Evolutionary conservation across 768 basidiomycete species (phyloP), one percentile per base, ranked within the genome.

Genomic region (Phylloporus scabripes): DNA sequence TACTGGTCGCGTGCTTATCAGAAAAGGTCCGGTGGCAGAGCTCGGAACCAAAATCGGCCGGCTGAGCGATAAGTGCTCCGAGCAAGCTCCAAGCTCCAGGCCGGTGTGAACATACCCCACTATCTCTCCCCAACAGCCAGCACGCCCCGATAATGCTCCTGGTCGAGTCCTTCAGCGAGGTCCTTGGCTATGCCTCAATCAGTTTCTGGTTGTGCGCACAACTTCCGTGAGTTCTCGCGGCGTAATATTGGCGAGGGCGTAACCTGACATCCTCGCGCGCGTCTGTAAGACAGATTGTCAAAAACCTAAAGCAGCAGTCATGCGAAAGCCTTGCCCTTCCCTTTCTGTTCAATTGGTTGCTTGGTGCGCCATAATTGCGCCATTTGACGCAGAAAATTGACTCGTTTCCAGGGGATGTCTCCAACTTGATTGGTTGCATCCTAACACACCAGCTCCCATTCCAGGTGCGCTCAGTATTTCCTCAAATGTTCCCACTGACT

Each of bases 381-480:
- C 47, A 55, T 26, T 21, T 24, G 26, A 48, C 49, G 36, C 39
- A 18, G 21, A 52, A 12, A 18, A 18, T 20, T 63, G 49, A 55
- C 42, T 20, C 26, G 40, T 21, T 15, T 58, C 23, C 64, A 88
- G 95, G 95, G 42, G 96, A 99, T 70, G 72, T 87, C 20, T 92
- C 93, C 17, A 98, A 98, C 67, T 77, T 98, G 26, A 66, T 98
- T 50, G 94, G 92, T 9, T 93, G 92, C 63, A 70, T 97, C 51
- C 73, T 99, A 47, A 98, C 96, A 3, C 79, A 86, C 59, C 96
- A 98, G 63, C 76, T 96, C 14, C 92, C 92, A 18, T 98, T 99
- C 67, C 95, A 98, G 71, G 92, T 91, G 66, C 58, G 79, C 61
- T 7, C 15, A 0, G 11, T n/a, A 40, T 45, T 24, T 8, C 39